Evolutionary conservation across 768 basidiomycete species (phyloP), one percentile per base, ranked within the genome.

Genomic region (Cystofilobasidium ferigula): DNA sequence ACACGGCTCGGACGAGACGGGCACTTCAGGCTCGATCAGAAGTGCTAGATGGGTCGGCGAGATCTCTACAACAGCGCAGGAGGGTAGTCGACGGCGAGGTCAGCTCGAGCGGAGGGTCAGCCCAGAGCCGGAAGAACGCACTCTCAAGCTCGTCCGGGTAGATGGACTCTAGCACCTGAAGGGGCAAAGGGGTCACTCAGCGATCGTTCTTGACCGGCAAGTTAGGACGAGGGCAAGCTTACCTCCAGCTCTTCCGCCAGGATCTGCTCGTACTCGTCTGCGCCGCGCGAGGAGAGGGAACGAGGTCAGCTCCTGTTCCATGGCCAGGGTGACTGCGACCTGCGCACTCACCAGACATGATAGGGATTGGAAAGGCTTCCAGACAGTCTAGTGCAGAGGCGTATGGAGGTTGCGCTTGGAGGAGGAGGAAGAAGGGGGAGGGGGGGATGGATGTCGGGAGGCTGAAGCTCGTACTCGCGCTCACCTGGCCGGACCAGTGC

Each of bases 231-330:
- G 32, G 47, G 47, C 26, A 47, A 10, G 68, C 70, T 36, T 72
- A 93, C 91, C 84, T 97, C 91, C 69, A 92, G 84, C 77, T 97
- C 92, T 78, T 97, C 92, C 63, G 84, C 79, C 62, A 95, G 79
- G 42, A 76, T 74, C 34, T 74, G 72, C 70, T 74, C 71, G 64
- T 72, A 69, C 57, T 75, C 76, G 72, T 61, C 42, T 63, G 40
- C 38, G 38, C 38, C 22, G 43, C 5, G 20, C 10, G 7, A 36
- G 38, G 58, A 22, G 26, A 10, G 34, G 12, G n/a, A 48, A 28
- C 20, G 18, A 34, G 3, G 35, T 56, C 42, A 48, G 43, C n/a
- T n/a, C n/a, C n/a, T n/a, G n/a, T n/a, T n/a, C n/a, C n/a, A n/a
- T n/a, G n/a, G n/a, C n/a, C n/a, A n/a, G n/a, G n/a, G n/a, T n/a